Evolutionary conservation across 1,284 basidiomycete genomes (phyloP).

Genomic region (Irpex sp.): DNA sequence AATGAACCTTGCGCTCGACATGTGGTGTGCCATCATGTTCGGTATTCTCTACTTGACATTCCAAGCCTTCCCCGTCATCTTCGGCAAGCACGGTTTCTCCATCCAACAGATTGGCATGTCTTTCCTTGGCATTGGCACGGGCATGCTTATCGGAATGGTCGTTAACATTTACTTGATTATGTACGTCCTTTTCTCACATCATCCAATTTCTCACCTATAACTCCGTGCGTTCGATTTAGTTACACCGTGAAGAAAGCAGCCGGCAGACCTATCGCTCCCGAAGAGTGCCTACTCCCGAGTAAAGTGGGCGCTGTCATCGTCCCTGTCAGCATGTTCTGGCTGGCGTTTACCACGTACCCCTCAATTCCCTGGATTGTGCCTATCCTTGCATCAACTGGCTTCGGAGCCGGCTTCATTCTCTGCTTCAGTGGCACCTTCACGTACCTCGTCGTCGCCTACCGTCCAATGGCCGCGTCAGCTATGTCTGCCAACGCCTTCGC

Average conservation of each 20-base stretch:
- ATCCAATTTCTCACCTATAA: background rate
- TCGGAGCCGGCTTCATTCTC: slow-evolving; percentile 57
- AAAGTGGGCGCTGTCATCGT: slow-evolving; percentile 71
- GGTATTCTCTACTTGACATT: slow-evolving; percentile 78
- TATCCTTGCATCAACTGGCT: slow-evolving; percentile 60
- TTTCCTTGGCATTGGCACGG: slow-evolving; percentile 73
- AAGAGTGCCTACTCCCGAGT: slow-evolving; percentile 65
- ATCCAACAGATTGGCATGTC: slow-evolving; percentile 59
- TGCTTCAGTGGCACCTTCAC: slow-evolving; percentile 72
- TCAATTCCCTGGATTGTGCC: slow-evolving; percentile 72
- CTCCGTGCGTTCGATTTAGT: slow-evolving; percentile 13
- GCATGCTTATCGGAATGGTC: slow-evolving; percentile 53
- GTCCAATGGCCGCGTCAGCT: slow-evolving; percentile 74
- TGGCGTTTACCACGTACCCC: slow-evolving; percentile 71
- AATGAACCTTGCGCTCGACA: slow-evolving; percentile 72
- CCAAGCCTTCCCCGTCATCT: slow-evolving; percentile 70
- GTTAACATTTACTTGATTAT: slow-evolving; percentile 65
- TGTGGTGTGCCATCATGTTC: slow-evolving; percentile 62
- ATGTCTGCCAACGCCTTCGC: slow-evolving; percentile 76
- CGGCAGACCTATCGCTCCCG: slow-evolving; percentile 60
- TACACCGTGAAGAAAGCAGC: slow-evolving; percentile 24
- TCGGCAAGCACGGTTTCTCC: slow-evolving; percentile 59
- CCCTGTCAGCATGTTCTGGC: slow-evolving; percentile 68
- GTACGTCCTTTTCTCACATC: slow-evolving; percentile 26
- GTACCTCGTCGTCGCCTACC: slow-evolving; percentile 69